Conservation (phyloP, 1,284 basidiomycete genomes). For the Naganishia sp. region DNA sequence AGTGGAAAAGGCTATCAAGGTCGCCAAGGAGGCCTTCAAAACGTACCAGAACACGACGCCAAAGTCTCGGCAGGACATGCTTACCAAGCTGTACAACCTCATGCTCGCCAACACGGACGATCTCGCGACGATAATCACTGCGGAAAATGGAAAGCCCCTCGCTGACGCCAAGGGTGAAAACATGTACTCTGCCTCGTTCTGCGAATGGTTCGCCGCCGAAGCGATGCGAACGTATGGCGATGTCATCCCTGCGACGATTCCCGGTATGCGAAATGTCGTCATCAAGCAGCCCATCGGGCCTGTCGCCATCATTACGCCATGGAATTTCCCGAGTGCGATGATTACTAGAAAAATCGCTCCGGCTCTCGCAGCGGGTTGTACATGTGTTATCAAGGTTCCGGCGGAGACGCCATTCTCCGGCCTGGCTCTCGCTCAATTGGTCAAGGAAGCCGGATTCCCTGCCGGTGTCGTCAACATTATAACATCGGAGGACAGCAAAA, state of each 20-base stretch:
- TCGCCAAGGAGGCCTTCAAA: slow-evolving; percentile 33
- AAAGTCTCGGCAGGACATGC: slow-evolving; percentile 66
- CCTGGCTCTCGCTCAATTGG: slow-evolving; percentile 84
- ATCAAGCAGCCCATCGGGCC: slow-evolving; percentile 89
- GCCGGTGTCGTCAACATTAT: slow-evolving; percentile 94
- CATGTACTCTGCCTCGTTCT: slow-evolving; percentile 75
- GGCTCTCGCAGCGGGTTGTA: slow-evolving; percentile 87
- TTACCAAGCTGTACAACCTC: slow-evolving; percentile 69
- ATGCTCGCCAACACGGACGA: slow-evolving; percentile 81
- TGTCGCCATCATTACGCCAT: slow-evolving; percentile 50
- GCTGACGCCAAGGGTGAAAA: slow-evolving; percentile 79
- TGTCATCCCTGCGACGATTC: slow-evolving; percentile 75
- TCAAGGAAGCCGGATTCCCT: slow-evolving; percentile 83
- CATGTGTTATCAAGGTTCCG: slow-evolving; percentile 91
- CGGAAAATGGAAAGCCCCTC: slow-evolving; percentile 90
- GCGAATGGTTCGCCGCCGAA: slow-evolving; percentile 85
- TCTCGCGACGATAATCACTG: slow-evolving; percentile 74
- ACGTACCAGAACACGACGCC: slow-evolving; percentile 32
- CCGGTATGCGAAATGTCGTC: slow-evolving; percentile 78
- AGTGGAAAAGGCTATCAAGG: slow-evolving; percentile 32
- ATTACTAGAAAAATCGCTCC: slow-evolving; percentile 61
- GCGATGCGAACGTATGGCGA: slow-evolving; percentile 73
- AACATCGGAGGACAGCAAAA: slow-evolving; percentile 56
- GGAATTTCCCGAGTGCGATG: slow-evolving; percentile 84
- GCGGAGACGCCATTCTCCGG: slow-evolving; percentile 94